A percentile compares a stretch with the other conserved stretches of the same genome.
These are phyloP conservation scores for Chenopodium formosanum DNA, from an alignment of 148 eudicot genomes.

Conservation along the genomic window DNA sequence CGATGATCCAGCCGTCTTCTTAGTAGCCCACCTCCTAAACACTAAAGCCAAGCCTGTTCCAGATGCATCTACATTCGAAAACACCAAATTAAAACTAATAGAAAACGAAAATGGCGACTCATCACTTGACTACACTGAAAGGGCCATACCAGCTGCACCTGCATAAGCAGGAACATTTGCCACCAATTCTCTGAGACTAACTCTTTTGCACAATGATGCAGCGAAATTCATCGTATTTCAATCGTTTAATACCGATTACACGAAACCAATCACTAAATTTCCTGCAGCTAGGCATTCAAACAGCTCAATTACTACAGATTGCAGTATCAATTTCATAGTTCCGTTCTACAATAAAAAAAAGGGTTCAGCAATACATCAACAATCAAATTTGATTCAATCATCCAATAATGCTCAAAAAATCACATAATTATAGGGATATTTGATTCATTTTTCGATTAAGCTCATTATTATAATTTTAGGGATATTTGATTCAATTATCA, in stretches of 20 bases:
- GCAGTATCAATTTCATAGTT: neutral
- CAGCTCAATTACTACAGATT: neutral
- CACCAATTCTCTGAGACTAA: slow-evolving; percentile 43
- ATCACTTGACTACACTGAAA: neutral
- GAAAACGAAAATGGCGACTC: neutral
- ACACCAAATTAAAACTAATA: neutral
- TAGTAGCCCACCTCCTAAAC: slow-evolving; percentile 80
- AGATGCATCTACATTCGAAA: slow-evolving; percentile 42
- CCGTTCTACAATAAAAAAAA: no score
- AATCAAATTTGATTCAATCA: no score
- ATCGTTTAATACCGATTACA: neutral
- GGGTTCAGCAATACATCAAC: no score
- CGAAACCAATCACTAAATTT: neutral
- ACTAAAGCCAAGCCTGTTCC: slow-evolving; percentile 57
- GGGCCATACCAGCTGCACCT: slow-evolving; percentile 38
- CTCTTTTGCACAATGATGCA: slow-evolving; percentile 46
- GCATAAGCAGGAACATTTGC: slow-evolving; percentile 45
- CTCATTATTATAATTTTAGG: no score
- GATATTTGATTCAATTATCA: no score
- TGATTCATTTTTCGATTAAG: no score
- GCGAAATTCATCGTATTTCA: slow-evolving; percentile 43
- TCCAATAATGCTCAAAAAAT: no score
- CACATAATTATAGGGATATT: no score
- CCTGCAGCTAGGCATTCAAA: neutral
- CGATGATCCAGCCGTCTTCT: slow-evolving; percentile 77